Conservation (phyloP, 1,284 basidiomycete genomes). For the Fomitopsis palustris region DNA sequence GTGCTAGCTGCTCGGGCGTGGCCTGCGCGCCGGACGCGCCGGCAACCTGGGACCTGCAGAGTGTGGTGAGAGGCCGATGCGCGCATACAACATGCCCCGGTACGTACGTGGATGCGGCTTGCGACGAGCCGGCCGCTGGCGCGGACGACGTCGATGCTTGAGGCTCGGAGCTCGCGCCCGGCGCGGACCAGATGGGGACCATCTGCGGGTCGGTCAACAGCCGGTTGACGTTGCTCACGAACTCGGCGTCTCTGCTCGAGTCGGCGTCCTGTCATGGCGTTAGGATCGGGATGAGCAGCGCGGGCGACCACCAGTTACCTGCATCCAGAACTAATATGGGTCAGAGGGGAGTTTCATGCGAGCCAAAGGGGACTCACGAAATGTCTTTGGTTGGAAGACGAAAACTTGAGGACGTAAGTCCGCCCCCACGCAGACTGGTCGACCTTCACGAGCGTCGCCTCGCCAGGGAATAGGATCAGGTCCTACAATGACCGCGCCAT, state of each 20-base stretch:
- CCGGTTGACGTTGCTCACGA: conserved; percentile 64
- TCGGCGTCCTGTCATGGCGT: conserved; percentile 52
- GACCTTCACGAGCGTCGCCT: conserved; percentile 74
- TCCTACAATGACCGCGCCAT: conserved; percentile 41
- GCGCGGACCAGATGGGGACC: conserved; percentile 52
- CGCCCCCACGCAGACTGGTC: conserved; percentile 56
- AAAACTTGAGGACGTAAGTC: conserved; percentile 78
- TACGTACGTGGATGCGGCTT: conserved; percentile 14
- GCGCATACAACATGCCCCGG: neutral
- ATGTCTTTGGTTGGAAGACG: conserved; percentile 74
- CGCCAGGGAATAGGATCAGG: conserved; percentile 73
- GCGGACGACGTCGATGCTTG: conserved; percentile 38
- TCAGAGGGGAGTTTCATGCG: conserved; percentile 8
- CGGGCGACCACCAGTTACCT: conserved; percentile 43
- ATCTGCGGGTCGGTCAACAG: conserved; percentile 62
- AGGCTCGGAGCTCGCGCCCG: conserved; percentile 15
- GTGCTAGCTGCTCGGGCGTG: conserved; percentile 24
- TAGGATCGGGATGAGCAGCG: neutral
- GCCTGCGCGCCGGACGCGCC: conserved; percentile 14
- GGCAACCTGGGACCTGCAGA: conserved; percentile 12
- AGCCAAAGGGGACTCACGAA: conserved; percentile 53
- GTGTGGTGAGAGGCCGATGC: neutral
- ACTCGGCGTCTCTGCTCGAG: conserved; percentile 65
- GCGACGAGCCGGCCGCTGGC: conserved; percentile 12
- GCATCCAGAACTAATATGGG: conserved; percentile 71